Evolutionary conservation across 2,329 filamentous ascomycete species (phyloP).

Genomic region (Epicoccum nigrum): DNA sequence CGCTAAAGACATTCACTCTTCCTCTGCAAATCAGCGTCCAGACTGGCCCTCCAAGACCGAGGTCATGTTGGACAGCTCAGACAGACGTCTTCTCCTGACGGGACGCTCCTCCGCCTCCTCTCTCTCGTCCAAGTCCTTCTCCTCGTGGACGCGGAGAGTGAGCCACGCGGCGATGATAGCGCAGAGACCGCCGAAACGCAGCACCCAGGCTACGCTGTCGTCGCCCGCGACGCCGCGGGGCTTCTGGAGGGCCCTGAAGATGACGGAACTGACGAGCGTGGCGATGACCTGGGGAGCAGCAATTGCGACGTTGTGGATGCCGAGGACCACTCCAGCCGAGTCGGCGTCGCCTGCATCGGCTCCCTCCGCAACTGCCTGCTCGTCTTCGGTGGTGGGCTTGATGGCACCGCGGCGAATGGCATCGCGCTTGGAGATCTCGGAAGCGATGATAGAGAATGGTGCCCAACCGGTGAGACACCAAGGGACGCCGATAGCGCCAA

Average conservation of each 20-base stretch:
- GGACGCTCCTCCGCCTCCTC: conserved; percentile 25
- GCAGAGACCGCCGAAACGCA: conserved; percentile 81
- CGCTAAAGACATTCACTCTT: not conserved
- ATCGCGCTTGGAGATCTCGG: conserved; percentile 85
- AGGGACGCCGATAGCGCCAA: conserved; percentile 83
- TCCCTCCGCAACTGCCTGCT: conserved; percentile 48
- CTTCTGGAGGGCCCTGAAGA: conserved; percentile 88
- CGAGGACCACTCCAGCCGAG: conserved; percentile 87
- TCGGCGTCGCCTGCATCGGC: conserved; percentile 68
- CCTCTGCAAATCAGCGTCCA: conserved; percentile 1
- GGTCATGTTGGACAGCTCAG: conserved; percentile 15
- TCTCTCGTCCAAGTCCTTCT: conserved; percentile 45
- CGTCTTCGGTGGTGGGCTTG: conserved; percentile 48
- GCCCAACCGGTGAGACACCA: conserved; percentile 96
- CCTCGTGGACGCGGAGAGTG: conserved; percentile 70
- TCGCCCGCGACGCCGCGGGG: conserved; percentile 84
- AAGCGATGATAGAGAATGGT: conserved; percentile 92
- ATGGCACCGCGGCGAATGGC: conserved; percentile 63
- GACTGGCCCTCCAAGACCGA: conserved; percentile 14
- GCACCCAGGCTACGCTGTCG: conserved; percentile 82
- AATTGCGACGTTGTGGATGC: conserved; percentile 94
- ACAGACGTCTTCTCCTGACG: conserved; percentile 28
- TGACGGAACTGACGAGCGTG: conserved; percentile 79
- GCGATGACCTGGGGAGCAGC: conserved; percentile 91
- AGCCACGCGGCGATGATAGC: conserved; percentile 79